Conservation (phyloP, 208 protist species). For the Herpetomonas samuelpessoai region DNA sequence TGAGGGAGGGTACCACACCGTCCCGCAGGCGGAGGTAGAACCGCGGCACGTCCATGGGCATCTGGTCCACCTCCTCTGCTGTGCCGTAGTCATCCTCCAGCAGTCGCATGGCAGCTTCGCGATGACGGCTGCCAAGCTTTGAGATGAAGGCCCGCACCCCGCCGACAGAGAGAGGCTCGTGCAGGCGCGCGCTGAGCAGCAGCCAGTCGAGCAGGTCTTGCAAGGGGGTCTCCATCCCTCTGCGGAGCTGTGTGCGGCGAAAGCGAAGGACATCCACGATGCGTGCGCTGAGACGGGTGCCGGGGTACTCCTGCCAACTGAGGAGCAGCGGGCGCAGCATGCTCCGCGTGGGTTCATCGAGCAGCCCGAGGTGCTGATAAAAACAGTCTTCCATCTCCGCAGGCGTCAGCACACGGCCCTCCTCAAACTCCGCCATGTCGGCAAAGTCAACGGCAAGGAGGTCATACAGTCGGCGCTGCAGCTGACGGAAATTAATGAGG, state of each 20-base stretch:
- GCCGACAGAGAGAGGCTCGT: slow-evolving; percentile 25
- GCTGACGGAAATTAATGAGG: slow-evolving; percentile 14
- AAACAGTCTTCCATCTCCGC: slow-evolving; percentile 1
- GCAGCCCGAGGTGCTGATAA: not conserved
- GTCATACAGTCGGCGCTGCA: slow-evolving; percentile 15
- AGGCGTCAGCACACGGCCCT: not conserved
- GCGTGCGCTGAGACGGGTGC: slow-evolving; percentile 26
- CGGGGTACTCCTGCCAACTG: not conserved
- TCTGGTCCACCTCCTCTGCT: not conserved
- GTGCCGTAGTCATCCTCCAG: slow-evolving; percentile 3
- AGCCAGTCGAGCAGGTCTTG: slow-evolving; percentile 64
- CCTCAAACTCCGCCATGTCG: slow-evolving; percentile 4
- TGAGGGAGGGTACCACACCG: slow-evolving; percentile 23
- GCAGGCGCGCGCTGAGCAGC: slow-evolving; percentile 36
- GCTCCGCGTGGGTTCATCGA: slow-evolving; percentile 11
- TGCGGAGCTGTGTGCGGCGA: slow-evolving; percentile 37
- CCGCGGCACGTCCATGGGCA: slow-evolving; percentile 4
- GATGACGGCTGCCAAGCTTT: slow-evolving; percentile 29
- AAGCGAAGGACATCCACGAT: slow-evolving; percentile 44
- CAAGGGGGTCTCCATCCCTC: slow-evolving; percentile 37
- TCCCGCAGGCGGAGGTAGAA: slow-evolving; percentile 26
- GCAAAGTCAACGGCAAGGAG: slow-evolving; percentile 11
- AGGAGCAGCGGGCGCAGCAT: slow-evolving; percentile 4
- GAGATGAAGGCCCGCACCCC: slow-evolving; percentile 28
- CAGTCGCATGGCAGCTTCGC: slow-evolving; percentile 25